These are phyloP conservation scores for Stenogyne calaminthoides DNA, from an alignment of 305 asterid genomes.

Conservation along the genomic window DNA sequence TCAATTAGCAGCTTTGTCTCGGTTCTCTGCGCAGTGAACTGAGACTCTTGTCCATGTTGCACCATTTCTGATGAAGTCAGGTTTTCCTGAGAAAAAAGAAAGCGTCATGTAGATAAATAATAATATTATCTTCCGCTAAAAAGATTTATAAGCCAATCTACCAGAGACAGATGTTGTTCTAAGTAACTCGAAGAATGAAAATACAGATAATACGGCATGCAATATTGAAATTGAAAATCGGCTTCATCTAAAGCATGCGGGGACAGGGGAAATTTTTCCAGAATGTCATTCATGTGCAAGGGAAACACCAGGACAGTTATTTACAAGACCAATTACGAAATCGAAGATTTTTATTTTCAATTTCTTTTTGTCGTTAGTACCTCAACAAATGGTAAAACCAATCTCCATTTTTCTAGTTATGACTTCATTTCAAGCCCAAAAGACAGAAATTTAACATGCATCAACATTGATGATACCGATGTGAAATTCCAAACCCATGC, in stretches of 20 bases:
- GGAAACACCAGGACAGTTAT: background rate
- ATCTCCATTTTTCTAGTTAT: background rate
- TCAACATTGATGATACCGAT: constrained; percentile 2
- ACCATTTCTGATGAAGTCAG: constrained; percentile 20
- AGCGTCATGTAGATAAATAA: background rate
- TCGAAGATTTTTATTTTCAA: background rate
- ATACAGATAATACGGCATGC: background rate
- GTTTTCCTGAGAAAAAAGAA: constrained; percentile 6
- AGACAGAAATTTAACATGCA: background rate
- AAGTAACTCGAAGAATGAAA: background rate
- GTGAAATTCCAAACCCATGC: background rate
- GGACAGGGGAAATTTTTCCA: background rate
- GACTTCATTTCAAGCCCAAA: constrained; percentile 3
- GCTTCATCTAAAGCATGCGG: constrained; percentile 1
- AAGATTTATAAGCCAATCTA: background rate
- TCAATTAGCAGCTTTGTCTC: constrained; percentile 28
- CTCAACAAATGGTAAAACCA: background rate
- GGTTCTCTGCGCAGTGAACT: constrained; percentile 17
- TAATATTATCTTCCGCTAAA: background rate
- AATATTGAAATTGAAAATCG: background rate
- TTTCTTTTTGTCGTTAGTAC: background rate
- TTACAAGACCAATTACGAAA: background rate
- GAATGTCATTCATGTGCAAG: background rate
- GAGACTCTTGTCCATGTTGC: constrained; percentile 27
- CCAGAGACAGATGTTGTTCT: background rate